Evolutionary conservation across 108 stramenopile genomes (phyloP).

Genomic region (Skeletonema grethae): DNA sequence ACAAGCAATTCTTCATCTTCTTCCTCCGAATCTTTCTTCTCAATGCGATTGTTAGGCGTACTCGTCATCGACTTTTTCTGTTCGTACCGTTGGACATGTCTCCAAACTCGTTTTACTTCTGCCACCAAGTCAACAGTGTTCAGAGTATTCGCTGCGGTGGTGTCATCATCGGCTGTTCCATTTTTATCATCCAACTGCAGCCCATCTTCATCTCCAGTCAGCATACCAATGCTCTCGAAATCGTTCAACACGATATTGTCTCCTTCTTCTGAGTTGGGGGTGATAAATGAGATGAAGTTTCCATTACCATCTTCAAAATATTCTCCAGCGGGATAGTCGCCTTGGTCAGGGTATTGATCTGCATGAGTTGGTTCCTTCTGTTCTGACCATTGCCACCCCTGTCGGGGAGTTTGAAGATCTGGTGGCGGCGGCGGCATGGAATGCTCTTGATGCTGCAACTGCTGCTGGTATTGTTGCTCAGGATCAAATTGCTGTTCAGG

Average conservation of each 20-base stretch:
- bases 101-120: slow-evolving; percentile 48
- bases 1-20: slow-evolving; percentile 1
- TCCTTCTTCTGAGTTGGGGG: not conserved
- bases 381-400: not conserved
- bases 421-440: not conserved
- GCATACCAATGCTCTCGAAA: slow-evolving; percentile 8
- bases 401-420: not conserved
- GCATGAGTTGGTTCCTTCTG: not conserved
- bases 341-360: not conserved
- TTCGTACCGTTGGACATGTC: slow-evolving; percentile 45
- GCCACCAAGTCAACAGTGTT: slow-evolving; percentile 45
- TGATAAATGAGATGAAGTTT: not conserved
- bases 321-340: not conserved
- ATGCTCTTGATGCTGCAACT: not conserved
- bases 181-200: not conserved
- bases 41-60: not conserved
- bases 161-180: slow-evolving; percentile 24
- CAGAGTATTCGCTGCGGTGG: slow-evolving; percentile 36
- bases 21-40: slow-evolving; percentile 8
- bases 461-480: not conserved
- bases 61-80: slow-evolving; percentile 26
- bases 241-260: not conserved
- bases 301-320: not conserved
- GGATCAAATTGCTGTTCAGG: not conserved
- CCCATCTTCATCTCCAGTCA: slow-evolving; percentile 31